phyloP scores from a whole-genome alignment of 257 asterid genomes.

The Cynanchum wilfordii region DNA sequence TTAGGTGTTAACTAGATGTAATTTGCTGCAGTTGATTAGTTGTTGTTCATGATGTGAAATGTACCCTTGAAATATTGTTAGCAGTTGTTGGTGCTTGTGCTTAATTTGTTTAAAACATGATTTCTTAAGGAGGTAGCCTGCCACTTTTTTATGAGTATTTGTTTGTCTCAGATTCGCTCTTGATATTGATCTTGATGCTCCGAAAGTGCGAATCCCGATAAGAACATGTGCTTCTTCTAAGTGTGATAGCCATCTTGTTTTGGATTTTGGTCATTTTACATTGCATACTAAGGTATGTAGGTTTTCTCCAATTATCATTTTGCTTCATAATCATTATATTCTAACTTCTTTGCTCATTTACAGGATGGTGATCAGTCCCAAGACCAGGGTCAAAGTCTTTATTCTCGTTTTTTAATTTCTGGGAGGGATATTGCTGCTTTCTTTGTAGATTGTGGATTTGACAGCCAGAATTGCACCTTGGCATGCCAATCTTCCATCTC shows the following conservation, averaged over 20 bases:
- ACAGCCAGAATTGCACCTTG: conserved; percentile 44
- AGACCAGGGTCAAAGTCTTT: conserved; percentile 63
- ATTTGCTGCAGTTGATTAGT: neutral
- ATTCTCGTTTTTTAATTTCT: conserved; percentile 81
- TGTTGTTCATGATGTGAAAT: neutral
- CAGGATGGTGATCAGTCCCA: conserved; percentile 63
- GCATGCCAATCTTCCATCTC: conserved; percentile 48
- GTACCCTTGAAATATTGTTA: neutral
- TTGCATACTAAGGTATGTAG: conserved; percentile 71
- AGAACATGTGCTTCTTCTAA: conserved; percentile 44
- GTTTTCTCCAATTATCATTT: conserved; percentile 6
- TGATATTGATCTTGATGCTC: conserved; percentile 98
- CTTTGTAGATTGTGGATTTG: conserved; percentile 63
- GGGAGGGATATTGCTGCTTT: conserved; percentile 97
- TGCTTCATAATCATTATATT: conserved; percentile 12
- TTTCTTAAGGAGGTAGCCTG: neutral
- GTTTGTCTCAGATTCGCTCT: conserved; percentile 70
- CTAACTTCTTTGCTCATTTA: conserved; percentile 21
- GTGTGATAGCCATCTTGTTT: conserved; percentile 67
- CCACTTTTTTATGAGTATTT: conserved; percentile 2
- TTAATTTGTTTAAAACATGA: neutral
- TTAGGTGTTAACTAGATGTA: neutral
- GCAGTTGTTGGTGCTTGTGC: neutral
- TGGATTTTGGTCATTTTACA: conserved; percentile 96
- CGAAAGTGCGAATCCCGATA: conserved; percentile 92